These are phyloP conservation scores for Sporothrix dimorphospora DNA, from an alignment of 2,329 filamentous ascomycete species.

Conservation along the genomic window DNA sequence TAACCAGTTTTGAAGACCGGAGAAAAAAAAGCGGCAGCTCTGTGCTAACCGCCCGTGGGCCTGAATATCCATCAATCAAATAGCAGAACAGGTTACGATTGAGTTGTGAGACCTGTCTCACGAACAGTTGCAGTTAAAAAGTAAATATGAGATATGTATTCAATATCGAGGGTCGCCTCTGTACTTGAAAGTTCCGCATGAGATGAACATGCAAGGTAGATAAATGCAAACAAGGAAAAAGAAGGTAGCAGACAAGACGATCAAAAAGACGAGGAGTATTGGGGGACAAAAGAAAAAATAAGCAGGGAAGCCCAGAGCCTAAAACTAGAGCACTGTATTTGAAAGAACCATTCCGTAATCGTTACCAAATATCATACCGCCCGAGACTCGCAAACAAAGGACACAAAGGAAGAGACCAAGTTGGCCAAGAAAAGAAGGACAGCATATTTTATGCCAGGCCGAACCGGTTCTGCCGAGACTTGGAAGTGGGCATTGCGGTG, in stretches of 20 bases:
- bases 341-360: neutral
- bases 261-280: neutral
- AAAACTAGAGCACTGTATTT: neutral
- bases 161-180: neutral
- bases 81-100: too few relatives aligned
- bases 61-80: too few relatives aligned
- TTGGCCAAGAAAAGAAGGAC: neutral
- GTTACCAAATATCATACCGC: neutral
- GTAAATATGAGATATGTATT: neutral
- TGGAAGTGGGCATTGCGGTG: neutral
- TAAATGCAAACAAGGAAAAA: neutral
- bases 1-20: neutral
- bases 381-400: neutral
- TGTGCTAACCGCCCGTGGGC: neutral
- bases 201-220: neutral
- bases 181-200: neutral
- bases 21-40: neutral
- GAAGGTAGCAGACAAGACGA: neutral
- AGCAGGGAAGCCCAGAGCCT: neutral
- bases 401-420: neutral
- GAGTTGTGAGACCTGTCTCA: neutral
- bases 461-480: neutral
- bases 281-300: neutral
- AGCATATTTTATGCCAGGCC: neutral
- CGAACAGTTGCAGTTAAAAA: neutral